Base-by-base conservation (phyloP, 2,329 filamentous ascomycete genomes). In the Colletotrichum destructivum region DNA sequence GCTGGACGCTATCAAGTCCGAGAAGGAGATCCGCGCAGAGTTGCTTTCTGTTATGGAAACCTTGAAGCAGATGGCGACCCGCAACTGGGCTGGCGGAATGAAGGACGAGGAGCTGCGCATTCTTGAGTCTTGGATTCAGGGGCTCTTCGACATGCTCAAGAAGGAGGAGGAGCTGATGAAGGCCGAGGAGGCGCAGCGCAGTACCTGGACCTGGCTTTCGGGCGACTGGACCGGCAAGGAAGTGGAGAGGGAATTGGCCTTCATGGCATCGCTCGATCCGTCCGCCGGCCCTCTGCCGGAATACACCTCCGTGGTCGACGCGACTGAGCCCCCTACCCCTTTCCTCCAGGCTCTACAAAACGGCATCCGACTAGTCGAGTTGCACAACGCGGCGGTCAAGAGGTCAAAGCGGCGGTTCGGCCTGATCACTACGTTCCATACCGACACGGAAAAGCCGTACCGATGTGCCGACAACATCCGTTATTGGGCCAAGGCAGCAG, bases 401-500 rank as follows among this genome's bases (percentile, higher is more conserved):
- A 94, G 94, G 79, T 98, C 95, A 26, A 91, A 92, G 78, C 89
- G 94, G 40, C 93, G 93, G 9, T 98, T 98, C 79, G 95, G 95
- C 63, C 90, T 94, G 74, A 98, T 99, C 79, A 94, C 94, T 69
- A 89, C 89, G 12, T 98, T 93, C 81, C 96, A 98, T 81, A 92
- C 91, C n/a, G 95, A 99, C 81, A 96, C 96, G 12, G 92, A 91
- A 72, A 98, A 98, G 83, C 96, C 96, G 0, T 99, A 99, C 81
- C 92, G 96, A 60, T 92, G 92, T 74, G 94, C 95, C 3, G 96
- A 99, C 76, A 99, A 99, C 80, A 87, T 99, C 73, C 90, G 95
- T 51, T 99, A 93, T 85, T 99, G 96, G 96, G 89, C 93, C 82
- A 99, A 99, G 84, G 96, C 96, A 1, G 95, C 95, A 9, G 95